Evolutionary conservation across 257 asterid species (phyloP).

Genomic region (Nicotiana undulata): DNA sequence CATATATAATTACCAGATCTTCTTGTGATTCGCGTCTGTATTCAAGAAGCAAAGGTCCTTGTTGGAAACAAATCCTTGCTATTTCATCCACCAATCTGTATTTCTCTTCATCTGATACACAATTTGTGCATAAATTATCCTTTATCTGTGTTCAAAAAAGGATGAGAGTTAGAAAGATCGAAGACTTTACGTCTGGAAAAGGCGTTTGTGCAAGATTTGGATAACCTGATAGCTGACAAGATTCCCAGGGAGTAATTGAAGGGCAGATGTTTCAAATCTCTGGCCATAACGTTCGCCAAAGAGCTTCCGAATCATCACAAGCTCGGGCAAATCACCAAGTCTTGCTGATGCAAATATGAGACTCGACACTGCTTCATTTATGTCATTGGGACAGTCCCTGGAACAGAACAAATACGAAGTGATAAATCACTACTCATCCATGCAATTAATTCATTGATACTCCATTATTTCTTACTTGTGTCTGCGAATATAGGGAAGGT

Average conservation of each 20-base stretch:
- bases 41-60: slow-evolving; percentile 50
- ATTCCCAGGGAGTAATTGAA: slow-evolving; percentile 59
- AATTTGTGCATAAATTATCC: slow-evolving; percentile 27
- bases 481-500: slow-evolving; percentile 52
- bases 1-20: slow-evolving; percentile 13
- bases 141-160: slow-evolving; percentile 33
- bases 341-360: slow-evolving; percentile 76
- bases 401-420: background rate
- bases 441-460: background rate
- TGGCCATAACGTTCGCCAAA: slow-evolving; percentile 60
- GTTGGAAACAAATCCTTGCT: slow-evolving; percentile 19
- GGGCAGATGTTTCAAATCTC: slow-evolving; percentile 39
- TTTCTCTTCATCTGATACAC: slow-evolving; percentile 51
- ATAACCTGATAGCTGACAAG: slow-evolving; percentile 60
- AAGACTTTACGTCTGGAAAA: background rate
- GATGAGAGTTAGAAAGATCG: background rate
- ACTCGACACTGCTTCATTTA: slow-evolving; percentile 63
- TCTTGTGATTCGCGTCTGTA: slow-evolving; percentile 29
- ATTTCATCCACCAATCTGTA: slow-evolving; percentile 51
- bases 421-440: background rate
- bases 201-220: background rate
- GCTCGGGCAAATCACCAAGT: slow-evolving; percentile 75
- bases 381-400: slow-evolving; percentile 81
- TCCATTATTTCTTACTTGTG: slow-evolving; percentile 30
- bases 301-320: slow-evolving; percentile 42